Evolutionary conservation across 2,329 filamentous ascomycete genomes (phyloP).

Genomic region (Lasiodiplodia citricola): DNA sequence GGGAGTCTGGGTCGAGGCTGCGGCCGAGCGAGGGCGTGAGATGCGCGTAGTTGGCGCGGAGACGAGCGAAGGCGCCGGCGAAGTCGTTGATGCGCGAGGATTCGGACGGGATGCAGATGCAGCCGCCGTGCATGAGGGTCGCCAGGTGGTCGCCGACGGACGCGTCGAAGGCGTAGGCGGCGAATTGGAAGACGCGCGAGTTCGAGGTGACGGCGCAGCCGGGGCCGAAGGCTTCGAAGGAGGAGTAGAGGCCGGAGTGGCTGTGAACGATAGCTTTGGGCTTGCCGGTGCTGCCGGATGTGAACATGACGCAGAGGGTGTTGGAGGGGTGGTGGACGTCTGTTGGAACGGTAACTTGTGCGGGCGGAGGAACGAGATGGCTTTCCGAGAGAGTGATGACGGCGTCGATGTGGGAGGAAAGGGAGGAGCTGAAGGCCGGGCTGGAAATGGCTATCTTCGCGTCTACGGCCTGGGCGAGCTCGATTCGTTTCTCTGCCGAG

Average conservation of each 20-base stretch:
- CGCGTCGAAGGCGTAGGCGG: constrained; percentile 38
- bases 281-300: constrained; percentile 78
- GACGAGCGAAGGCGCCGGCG: constrained; percentile 42
- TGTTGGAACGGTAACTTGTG: constrained; percentile 37
- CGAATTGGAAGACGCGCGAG: constrained; percentile 42
- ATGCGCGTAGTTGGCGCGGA: constrained; percentile 35
- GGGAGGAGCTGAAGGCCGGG: constrained; percentile 38
- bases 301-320: constrained; percentile 80
- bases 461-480: constrained; percentile 63
- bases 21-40: constrained; percentile 75
- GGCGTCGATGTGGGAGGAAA: constrained; percentile 35
- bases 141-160: constrained; percentile 42
- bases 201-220: neutral
- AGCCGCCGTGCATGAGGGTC: constrained; percentile 40
- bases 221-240: constrained; percentile 35
- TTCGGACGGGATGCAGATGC: constrained; percentile 44
- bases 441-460: constrained; percentile 64
- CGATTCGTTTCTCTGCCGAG: constrained; percentile 63
- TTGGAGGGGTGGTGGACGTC: constrained; percentile 52
- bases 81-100: constrained; percentile 37
- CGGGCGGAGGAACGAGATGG: constrained; percentile 26
- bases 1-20: constrained; percentile 69
- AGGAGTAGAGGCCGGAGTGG: constrained; percentile 50
- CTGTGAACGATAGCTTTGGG: constrained; percentile 82
- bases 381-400: constrained; percentile 28